These are phyloP conservation scores for Leccinum griseonigrum DNA, from an alignment of 1,284 basidiomycete genomes.

Conservation along the genomic window DNA sequence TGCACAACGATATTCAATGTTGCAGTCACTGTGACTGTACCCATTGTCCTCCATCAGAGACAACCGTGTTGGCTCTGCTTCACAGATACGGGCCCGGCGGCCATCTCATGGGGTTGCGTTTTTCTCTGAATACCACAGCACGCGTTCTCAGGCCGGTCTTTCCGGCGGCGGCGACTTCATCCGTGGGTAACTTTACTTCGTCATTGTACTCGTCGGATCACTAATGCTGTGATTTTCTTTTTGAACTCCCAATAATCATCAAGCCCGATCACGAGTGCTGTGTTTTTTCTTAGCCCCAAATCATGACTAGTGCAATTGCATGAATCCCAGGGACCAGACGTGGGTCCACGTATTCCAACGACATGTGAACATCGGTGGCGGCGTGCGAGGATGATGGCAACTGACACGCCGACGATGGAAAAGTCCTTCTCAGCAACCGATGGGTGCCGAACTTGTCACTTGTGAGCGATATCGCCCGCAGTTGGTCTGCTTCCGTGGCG, in stretches of 20 bases:
- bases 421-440: background rate
- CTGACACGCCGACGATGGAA: background rate
- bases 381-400: slow-evolving; percentile 1
- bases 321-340: background rate
- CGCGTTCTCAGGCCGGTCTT: background rate
- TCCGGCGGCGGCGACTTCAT: background rate
- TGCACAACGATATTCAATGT: no score
- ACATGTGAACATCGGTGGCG: slow-evolving; percentile 10
- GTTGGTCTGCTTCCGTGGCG: slow-evolving; percentile 1
- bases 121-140: background rate
- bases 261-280: background rate
- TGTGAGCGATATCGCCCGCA: background rate
- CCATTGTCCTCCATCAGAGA: no score
- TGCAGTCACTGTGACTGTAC: no score
- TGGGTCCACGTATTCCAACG: background rate
- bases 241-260: background rate
- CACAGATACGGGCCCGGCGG: background rate
- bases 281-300: background rate
- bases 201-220: background rate
- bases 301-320: background rate
- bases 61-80: background rate
- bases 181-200: background rate
- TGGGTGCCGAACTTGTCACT: slow-evolving; percentile 1
- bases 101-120: background rate
- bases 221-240: background rate